These are phyloP conservation scores for Globisporangium lucens DNA, from an alignment of 352 stramenopile species.

Conservation along the genomic window DNA sequence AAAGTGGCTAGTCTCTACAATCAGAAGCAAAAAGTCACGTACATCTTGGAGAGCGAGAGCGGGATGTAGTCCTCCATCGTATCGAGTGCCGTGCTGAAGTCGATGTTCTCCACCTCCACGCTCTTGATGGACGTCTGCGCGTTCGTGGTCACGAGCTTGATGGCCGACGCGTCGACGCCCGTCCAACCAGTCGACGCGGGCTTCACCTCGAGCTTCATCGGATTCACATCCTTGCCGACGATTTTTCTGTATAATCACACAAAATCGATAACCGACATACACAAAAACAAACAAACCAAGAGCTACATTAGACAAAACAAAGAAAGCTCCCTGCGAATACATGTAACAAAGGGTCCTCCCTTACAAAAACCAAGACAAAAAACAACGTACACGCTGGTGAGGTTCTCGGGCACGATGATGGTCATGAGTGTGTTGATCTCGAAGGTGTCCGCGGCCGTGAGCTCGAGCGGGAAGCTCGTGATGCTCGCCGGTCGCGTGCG, in stretches of 20 bases:
- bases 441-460: slow-evolving; percentile 32
- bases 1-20: background rate
- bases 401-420: slow-evolving; percentile 35
- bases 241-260: slow-evolving; percentile 21
- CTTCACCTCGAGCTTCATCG: slow-evolving; percentile 35
- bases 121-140: slow-evolving; percentile 29
- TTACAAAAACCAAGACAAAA: background rate
- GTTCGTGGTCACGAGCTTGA: slow-evolving; percentile 36
- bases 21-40: slow-evolving; percentile 13
- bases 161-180: slow-evolving; percentile 27
- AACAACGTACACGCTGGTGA: slow-evolving; percentile 28
- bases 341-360: background rate
- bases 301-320: background rate
- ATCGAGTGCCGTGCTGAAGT: slow-evolving; percentile 34
- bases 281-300: background rate
- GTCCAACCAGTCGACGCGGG: slow-evolving; percentile 41
- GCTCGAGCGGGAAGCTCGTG: slow-evolving; percentile 29
- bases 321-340: background rate
- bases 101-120: slow-evolving; percentile 45
- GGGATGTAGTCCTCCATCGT: slow-evolving; percentile 36
- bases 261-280: background rate
- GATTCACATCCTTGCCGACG: slow-evolving; percentile 24
- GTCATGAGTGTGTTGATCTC: slow-evolving; percentile 45
- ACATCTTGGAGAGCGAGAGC: slow-evolving; percentile 41
- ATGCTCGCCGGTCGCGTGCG: slow-evolving; percentile 19